Conservation (phyloP, 2,329 filamentous ascomycete genomes). For the Botryotinia calthae region DNA sequence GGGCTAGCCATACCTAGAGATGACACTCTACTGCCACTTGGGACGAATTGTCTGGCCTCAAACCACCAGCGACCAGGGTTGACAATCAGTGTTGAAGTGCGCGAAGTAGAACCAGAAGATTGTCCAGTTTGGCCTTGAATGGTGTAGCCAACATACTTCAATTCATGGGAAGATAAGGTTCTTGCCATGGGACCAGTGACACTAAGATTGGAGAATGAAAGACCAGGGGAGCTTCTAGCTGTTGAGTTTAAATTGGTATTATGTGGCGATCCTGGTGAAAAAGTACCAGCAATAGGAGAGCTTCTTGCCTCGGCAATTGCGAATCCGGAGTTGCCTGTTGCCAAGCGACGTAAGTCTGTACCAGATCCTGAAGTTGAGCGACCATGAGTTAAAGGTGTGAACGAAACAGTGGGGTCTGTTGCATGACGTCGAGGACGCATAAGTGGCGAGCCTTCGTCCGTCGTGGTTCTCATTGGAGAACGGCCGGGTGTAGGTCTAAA, state of each 20-base stretch:
- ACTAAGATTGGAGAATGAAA: not conserved
- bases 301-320: not conserved
- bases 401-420: not conserved
- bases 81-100: not conserved
- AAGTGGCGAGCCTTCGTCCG: constrained; percentile 11
- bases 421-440: constrained; percentile 4
- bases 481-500: not conserved
- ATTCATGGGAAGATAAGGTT: not conserved
- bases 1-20: not conserved
- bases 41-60: not conserved
- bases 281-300: not conserved
- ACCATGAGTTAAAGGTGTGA: not conserved
- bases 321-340: not conserved
- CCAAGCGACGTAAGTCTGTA: constrained; percentile 3
- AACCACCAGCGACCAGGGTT: not conserved
- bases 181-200: not conserved
- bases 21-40: not conserved
- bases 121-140: not conserved
- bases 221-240: constrained; percentile 5
- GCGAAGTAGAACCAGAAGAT: not conserved
- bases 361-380: not conserved
- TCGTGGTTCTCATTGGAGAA: constrained; percentile 5
- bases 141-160: not conserved
- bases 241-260: not conserved
- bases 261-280: not conserved